Percentiles rank a stretch among this genome's conserved stretches.
phyloP scores from a whole-genome alignment of 192 early-diverging fungal genomes.

The Entomortierella chlamydospora region DNA sequence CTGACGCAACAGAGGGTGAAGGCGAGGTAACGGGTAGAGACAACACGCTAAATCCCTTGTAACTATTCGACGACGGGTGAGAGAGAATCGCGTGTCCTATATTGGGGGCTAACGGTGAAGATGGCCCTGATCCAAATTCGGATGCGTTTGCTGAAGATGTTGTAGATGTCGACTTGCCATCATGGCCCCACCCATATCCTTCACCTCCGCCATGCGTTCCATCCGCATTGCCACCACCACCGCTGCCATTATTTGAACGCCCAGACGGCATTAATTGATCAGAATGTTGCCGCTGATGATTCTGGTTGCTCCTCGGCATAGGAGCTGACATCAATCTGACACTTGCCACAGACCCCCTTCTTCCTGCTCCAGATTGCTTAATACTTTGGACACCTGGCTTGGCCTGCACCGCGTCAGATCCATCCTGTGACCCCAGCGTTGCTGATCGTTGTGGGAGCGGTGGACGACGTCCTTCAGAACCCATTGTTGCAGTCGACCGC shows the following conservation, averaged over 20 bases:
- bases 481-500: neutral
- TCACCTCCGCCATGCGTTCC: neutral
- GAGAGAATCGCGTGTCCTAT: conserved; percentile 38
- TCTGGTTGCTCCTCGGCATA: conserved; percentile 36
- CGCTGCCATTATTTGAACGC: conserved; percentile 2
- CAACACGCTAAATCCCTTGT: conserved; percentile 31
- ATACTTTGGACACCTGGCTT: neutral
- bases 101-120: conserved; percentile 26
- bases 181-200: conserved; percentile 18
- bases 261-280: conserved; percentile 34
- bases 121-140: conserved; percentile 47
- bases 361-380: neutral
- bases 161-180: conserved; percentile 37
- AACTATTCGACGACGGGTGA: conserved; percentile 32
- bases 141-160: conserved; percentile 37
- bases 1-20: conserved; percentile 19
- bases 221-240: neutral
- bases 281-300: conserved; percentile 32
- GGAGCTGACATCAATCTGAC: conserved; percentile 46
- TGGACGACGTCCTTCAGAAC: conserved; percentile 8
- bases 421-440: conserved; percentile 21
- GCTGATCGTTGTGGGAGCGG: conserved; percentile 29
- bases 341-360: neutral
- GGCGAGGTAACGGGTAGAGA: conserved; percentile 38
- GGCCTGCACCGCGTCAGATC: conserved; percentile 17